Evolutionary conservation across 257 asterid species (phyloP), one percentile per base, ranked within the genome.

Genomic region (Solanum appendiculatum): DNA sequence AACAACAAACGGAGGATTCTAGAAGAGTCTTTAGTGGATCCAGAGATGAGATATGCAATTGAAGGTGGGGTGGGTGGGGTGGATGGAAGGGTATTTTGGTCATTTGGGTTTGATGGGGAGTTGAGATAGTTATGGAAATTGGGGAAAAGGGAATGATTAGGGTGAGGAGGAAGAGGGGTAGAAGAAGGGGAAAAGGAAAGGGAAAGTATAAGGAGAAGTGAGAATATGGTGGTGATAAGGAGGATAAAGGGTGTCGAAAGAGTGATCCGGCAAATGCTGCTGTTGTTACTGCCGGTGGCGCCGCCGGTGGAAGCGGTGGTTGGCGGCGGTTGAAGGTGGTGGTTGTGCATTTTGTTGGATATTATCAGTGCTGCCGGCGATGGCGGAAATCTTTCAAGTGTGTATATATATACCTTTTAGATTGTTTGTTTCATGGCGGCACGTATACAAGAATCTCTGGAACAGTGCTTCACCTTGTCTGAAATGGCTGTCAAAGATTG

Each of bases 21-120:
- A 27, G 84, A 88, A 84, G 96, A 93, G 48, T 94, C 96, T n/a
- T 93, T 92, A 84, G 63, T 87, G 88, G 99, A 97, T 90, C 98
- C 98, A 36, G 97, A 89, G 2, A 95, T 88, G 88, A 95, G 90
- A 91, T 95, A 95, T 51, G 98, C 98, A 6, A 94, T 14, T 31
- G 96, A 91, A 40, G 99, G 98, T 2, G 98, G 95, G 44, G 94
- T 85, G 1, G 98, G 94, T 15, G 98, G 96, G 64, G 93, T 85
- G 3, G 98, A 93, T 15, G 89, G 90, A 9, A 56, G 25, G 84
- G 13, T 29, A 46, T 16, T 44, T 15, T 42, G 46, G 54, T 48
- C 83, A 72, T 86, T 90, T 84, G 92, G 91, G 66, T 18, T 88
- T 88, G 94, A 89, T 85, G 74, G 85, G 88, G 95, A 82, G 89